phyloP scores from a whole-genome alignment of 2,329 filamentous ascomycete genomes.

The Xylariaceae sp. region DNA sequence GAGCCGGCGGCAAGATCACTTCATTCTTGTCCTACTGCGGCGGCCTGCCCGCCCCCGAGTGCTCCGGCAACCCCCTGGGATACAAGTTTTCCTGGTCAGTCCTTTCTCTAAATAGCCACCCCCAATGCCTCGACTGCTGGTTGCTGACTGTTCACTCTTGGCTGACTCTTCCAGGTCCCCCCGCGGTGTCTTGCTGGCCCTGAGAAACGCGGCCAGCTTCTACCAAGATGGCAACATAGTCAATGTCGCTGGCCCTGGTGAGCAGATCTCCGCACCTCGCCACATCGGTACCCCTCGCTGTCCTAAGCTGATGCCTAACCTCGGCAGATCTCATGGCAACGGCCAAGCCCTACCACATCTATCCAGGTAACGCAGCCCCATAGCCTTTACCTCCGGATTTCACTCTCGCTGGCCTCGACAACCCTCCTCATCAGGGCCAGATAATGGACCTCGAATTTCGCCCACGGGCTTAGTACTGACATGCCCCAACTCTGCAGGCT shows the following conservation, averaged over 20 bases:
- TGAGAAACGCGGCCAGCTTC: constrained; percentile 80
- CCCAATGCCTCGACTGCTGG: no score
- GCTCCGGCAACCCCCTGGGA: constrained; percentile 45
- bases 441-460: no score
- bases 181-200: constrained; percentile 81
- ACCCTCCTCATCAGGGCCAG: no score
- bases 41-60: constrained; percentile 7
- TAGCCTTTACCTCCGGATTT: neutral
- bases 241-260: constrained; percentile 43
- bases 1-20: constrained; percentile 78
- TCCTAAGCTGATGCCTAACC: no score
- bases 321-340: constrained; percentile 71
- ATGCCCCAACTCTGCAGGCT: constrained; percentile 33
- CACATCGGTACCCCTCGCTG: neutral
- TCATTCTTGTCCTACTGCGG: constrained; percentile 77
- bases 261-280: neutral
- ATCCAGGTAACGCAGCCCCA: constrained; percentile 53
- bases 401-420: no score
- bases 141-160: no score
- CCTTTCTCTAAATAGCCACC: no score
- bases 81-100: constrained; percentile 77
- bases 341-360: constrained; percentile 88
- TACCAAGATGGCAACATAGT: constrained; percentile 75
- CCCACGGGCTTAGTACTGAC: no score
- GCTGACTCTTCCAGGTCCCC: constrained; percentile 37